Conservation (phyloP, 2,329 filamentous ascomycete species). For the Rhynchosporium agropyri region DNA sequence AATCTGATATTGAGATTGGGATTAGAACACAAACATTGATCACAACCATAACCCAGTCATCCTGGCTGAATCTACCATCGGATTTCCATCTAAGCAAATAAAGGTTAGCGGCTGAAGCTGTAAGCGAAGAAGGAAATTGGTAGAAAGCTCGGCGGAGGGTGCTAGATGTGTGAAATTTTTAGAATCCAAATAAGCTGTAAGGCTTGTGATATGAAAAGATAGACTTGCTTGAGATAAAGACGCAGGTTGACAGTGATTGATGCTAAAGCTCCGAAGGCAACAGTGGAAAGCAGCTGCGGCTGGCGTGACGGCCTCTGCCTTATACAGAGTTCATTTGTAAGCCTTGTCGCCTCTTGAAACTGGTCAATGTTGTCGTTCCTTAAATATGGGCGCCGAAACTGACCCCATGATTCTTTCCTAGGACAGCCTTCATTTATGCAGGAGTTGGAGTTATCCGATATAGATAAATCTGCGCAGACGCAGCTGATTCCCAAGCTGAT, state of each 20-base stretch:
- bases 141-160: no score
- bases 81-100: conserved; percentile 7
- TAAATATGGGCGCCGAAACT: neutral
- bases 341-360: conserved; percentile 9
- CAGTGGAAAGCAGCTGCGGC: conserved; percentile 13
- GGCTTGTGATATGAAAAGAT: neutral
- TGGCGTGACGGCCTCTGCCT: conserved; percentile 8
- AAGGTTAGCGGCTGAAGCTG: neutral
- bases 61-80: conserved; percentile 12
- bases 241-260: conserved; percentile 9
- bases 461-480: neutral
- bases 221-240: neutral
- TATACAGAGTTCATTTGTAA: conserved; percentile 13
- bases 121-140: neutral
- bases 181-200: neutral
- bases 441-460: conserved; percentile 2
- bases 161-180: neutral
- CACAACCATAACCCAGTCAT: conserved; percentile 20
- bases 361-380: neutral
- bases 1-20: neutral
- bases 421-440: conserved; percentile 6
- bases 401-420: conserved; percentile 5
- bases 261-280: conserved; percentile 14
- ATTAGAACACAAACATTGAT: conserved; percentile 2
- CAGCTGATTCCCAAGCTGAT: neutral